Conservation (phyloP, 176 grass and related monocot species). For the Poa annua region DNA sequence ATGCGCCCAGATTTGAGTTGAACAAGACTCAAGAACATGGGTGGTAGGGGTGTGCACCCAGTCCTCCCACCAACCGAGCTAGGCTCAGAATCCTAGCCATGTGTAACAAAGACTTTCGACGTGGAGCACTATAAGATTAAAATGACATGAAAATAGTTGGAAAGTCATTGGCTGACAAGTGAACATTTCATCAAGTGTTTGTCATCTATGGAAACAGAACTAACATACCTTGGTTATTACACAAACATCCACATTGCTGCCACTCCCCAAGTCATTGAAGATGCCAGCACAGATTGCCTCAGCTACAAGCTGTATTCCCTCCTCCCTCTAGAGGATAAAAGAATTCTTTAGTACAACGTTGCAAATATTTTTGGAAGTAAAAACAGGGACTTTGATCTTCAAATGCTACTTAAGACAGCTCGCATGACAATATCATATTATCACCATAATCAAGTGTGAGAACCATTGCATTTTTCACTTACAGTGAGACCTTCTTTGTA, state of each 20-base stretch:
- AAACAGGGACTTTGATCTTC: neutral
- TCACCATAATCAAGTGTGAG: neutral
- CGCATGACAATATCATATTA: neutral
- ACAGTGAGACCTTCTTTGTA: constrained; percentile 96
- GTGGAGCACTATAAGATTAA: neutral
- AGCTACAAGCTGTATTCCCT: constrained; percentile 77
- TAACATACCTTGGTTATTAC: constrained; percentile 92
- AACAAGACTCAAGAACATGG: neutral
- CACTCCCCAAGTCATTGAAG: constrained; percentile 97
- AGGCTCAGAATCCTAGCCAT: no score
- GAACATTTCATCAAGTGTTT: neutral
- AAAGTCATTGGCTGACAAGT: neutral
- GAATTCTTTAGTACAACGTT: constrained; percentile 1
- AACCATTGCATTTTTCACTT: constrained; percentile 38
- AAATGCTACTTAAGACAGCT: constrained; percentile 11
- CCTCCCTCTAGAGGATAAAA: constrained; percentile 65
- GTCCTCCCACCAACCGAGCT: no score
- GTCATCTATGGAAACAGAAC: constrained; percentile 18
- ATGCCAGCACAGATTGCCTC: constrained; percentile 86
- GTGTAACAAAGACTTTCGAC: constrained; percentile 2
- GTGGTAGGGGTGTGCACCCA: neutral
- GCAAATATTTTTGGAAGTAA: neutral
- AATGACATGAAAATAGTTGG: neutral
- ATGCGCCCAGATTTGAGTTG: neutral
- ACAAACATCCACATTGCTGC: constrained; percentile 94